Conservation (phyloP, 2,329 filamentous ascomycete genomes). For the Ophiostoma ips region DNA sequence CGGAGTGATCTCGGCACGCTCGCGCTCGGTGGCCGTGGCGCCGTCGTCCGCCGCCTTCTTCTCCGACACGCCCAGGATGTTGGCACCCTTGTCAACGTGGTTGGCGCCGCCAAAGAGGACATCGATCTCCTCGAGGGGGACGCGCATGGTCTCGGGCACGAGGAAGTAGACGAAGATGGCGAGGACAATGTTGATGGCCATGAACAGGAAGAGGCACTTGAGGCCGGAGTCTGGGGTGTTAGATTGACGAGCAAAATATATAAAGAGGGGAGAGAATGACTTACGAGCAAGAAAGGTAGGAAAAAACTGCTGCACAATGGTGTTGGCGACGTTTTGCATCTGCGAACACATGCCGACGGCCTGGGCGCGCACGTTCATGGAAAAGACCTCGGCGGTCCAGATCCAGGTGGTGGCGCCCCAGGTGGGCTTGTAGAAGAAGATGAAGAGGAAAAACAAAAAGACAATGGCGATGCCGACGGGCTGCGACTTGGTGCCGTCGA, state of each 20-base stretch:
- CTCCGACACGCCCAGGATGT: constrained; percentile 24
- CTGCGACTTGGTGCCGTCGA: constrained; percentile 35
- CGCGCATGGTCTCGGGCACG: constrained; percentile 32
- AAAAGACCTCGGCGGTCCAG: constrained; percentile 53
- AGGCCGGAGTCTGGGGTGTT: constrained; percentile 19
- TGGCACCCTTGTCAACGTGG: constrained; percentile 39
- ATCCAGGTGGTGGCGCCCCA: constrained; percentile 57
- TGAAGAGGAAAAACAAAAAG: constrained; percentile 49
- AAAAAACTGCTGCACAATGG: constrained; percentile 54
- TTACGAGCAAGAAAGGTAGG: constrained; percentile 38
- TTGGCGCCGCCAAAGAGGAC: constrained; percentile 41
- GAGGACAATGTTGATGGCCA: constrained; percentile 29
- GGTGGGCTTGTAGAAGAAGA: constrained; percentile 50
- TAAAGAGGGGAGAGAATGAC: background rate
- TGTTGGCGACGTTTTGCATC: constrained; percentile 48
- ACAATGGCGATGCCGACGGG: constrained; percentile 50
- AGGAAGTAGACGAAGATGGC: constrained; percentile 31
- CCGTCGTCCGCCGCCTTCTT: constrained; percentile 5
- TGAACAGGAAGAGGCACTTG: constrained; percentile 28
- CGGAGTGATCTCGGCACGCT: constrained; percentile 5
- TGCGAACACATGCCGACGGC: constrained; percentile 51
- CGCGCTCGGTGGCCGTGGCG: constrained; percentile 8
- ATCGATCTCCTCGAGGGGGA: constrained; percentile 42
- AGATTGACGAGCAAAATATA: background rate
- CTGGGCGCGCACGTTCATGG: constrained; percentile 56